Conservation (phyloP, 768 basidiomycete species). For the Lactarius sanguifluus region DNA sequence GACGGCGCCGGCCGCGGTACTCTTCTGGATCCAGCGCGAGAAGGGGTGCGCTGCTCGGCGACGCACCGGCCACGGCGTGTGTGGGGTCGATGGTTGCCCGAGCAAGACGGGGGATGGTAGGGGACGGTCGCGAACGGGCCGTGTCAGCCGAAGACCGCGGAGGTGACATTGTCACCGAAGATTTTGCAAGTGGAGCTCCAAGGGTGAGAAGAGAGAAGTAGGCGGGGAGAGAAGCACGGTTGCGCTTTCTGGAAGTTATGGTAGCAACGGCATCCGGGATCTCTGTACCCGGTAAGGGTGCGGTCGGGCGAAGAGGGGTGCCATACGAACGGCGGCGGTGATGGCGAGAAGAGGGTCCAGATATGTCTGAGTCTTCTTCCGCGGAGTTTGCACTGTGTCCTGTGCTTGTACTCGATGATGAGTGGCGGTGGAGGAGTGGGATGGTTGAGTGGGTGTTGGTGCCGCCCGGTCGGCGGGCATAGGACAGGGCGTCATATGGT, state of each 20-base stretch:
- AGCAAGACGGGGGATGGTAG: slow-evolving; percentile 24
- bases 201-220: slow-evolving; percentile 32
- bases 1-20: slow-evolving; percentile 24
- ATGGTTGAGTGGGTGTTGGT: slow-evolving; percentile 32
- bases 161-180: slow-evolving; percentile 24
- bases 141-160: slow-evolving; percentile 27
- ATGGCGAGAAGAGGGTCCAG: slow-evolving; percentile 17
- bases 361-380: slow-evolving; percentile 21
- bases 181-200: slow-evolving; percentile 22
- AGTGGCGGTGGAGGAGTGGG: slow-evolving; percentile 28
- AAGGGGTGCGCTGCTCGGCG: slow-evolving; percentile 22
- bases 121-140: slow-evolving; percentile 23
- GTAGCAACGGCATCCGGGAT: slow-evolving; percentile 14
- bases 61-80: slow-evolving; percentile 22
- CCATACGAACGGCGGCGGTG: slow-evolving; percentile 22
- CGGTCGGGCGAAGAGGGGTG: slow-evolving; percentile 12
- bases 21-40: slow-evolving; percentile 7
- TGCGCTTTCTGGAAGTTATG: slow-evolving; percentile 22
- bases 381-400: slow-evolving; percentile 20
- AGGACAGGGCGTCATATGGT: slow-evolving; percentile 23
- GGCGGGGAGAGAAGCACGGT: slow-evolving; percentile 32
- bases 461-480: slow-evolving; percentile 30
- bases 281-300: slow-evolving; percentile 5
- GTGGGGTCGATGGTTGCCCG: slow-evolving; percentile 21
- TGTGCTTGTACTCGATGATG: slow-evolving; percentile 21